Percentiles rank a stretch among this genome's conserved stretches.
phyloP scores from a whole-genome alignment of 192 early-diverging fungal genomes.

The Allomyces javanicus region DNA sequence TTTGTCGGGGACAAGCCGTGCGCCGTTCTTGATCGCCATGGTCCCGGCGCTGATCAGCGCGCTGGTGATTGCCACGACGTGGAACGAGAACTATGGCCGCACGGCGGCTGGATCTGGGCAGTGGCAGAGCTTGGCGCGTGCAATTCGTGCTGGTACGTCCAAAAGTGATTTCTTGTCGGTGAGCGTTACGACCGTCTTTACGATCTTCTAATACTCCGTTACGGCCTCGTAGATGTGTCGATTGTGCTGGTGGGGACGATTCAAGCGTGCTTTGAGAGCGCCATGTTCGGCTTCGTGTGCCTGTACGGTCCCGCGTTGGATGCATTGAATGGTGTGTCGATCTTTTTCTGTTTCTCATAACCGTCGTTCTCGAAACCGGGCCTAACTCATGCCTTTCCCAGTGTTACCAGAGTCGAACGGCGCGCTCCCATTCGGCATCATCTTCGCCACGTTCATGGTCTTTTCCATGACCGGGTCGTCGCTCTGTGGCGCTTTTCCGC shows the following conservation, averaged over 20 bases:
- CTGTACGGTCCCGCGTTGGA: conserved; percentile 19
- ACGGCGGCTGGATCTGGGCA: neutral
- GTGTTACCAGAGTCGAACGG: neutral
- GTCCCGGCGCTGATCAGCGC: neutral
- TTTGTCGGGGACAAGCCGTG: neutral
- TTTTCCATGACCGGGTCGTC: conserved; percentile 24
- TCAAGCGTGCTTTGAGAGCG: conserved; percentile 23
- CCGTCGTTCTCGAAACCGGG: no score
- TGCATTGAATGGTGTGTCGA: neutral
- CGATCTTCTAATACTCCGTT: no score
- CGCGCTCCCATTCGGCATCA: conserved; percentile 21
- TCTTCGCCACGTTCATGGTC: conserved; percentile 29
- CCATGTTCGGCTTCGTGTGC: conserved; percentile 32
- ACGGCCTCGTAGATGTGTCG: conserved; percentile 5
- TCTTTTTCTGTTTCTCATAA: neutral
- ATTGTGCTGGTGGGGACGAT: conserved; percentile 24
- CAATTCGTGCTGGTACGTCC: no score
- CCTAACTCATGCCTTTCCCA: neutral
- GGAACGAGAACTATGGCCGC: neutral
- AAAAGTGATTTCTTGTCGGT: no score
- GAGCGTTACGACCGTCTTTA: no score
- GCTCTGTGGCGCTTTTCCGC: conserved; percentile 10
- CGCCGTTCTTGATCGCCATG: neutral
- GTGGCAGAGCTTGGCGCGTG: no score
- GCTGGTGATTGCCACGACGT: neutral